A percentile compares a stretch with the other conserved stretches of the same genome.
Evolutionary conservation across 1,284 basidiomycete genomes (phyloP).

Genomic region (Microbotryum silenes-acaulis): DNA sequence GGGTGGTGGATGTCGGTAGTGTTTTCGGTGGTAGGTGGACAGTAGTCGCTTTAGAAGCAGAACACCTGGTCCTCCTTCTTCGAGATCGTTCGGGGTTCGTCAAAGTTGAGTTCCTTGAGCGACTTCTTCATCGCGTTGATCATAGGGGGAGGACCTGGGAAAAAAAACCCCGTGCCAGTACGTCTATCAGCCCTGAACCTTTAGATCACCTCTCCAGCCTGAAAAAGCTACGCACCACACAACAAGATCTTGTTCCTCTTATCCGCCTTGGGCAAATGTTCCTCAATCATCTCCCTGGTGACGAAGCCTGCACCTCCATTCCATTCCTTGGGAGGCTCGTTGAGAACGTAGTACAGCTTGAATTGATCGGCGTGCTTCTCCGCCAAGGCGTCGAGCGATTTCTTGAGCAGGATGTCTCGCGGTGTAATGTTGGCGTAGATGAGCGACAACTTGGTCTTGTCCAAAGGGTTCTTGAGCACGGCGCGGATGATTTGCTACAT

Average conservation of each 20-base stretch:
- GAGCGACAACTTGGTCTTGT: constrained; percentile 79
- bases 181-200: not conserved
- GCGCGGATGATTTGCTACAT: constrained; percentile 76
- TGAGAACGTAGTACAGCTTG: constrained; percentile 81
- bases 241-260: constrained; percentile 41
- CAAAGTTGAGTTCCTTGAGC: constrained; percentile 76
- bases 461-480: constrained; percentile 72
- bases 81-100: constrained; percentile 78
- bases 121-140: constrained; percentile 94
- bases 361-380: constrained; percentile 61
- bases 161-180: not conserved
- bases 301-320: constrained; percentile 85
- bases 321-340: constrained; percentile 84
- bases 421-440: constrained; percentile 86
- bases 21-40: too few relatives aligned
- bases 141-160: constrained; percentile 84
- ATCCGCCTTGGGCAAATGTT: constrained; percentile 40
- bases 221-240: constrained; percentile 36
- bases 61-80: constrained; percentile 81
- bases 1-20: too few relatives aligned
- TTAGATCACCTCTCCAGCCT: too few relatives aligned
- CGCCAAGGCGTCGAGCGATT: constrained; percentile 74
- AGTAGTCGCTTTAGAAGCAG: constrained; percentile 15
- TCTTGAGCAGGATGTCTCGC: constrained; percentile 57
- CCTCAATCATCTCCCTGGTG: constrained; percentile 82